These are phyloP conservation scores for Xerocomellus chrysenteron DNA, from an alignment of 768 basidiomycete species.

Conservation along the genomic window DNA sequence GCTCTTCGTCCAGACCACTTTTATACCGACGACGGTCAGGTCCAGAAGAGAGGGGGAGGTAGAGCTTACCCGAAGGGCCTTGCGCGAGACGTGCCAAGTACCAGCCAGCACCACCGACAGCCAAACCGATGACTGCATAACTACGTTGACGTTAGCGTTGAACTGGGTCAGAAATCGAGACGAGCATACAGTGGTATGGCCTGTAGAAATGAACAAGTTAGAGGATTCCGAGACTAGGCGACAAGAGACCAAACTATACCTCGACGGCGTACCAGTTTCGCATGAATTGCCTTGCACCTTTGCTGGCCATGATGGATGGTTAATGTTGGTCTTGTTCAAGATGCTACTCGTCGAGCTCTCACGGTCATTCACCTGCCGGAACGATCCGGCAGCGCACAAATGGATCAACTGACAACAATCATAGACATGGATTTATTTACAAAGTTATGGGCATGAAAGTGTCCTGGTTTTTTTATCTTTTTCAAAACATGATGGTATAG, in stretches of 20 bases:
- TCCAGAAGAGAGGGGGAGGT: neutral
- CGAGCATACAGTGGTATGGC: conserved; percentile 48
- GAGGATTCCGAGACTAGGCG: neutral
- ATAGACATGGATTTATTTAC: conserved; percentile 24
- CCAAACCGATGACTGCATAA: conserved; percentile 49
- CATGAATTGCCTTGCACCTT: conserved; percentile 31
- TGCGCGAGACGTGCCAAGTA: conserved; percentile 64
- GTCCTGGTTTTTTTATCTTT: conserved; percentile 20
- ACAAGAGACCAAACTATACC: conserved; percentile 25
- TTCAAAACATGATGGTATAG: conserved; percentile 19
- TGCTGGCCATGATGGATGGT: conserved; percentile 25
- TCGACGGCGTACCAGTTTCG: conserved; percentile 48
- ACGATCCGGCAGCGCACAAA: conserved; percentile 1
- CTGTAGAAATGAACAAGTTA: conserved; percentile 25
- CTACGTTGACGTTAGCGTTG: conserved; percentile 29
- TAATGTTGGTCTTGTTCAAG: neutral
- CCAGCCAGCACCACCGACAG: conserved; percentile 59
- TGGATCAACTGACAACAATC: conserved; percentile 4
- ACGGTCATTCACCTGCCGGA: conserved; percentile 16
- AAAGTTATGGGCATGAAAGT: conserved; percentile 27
- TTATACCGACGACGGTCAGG: neutral
- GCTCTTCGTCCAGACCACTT: conserved; percentile 60
- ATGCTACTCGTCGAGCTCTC: conserved; percentile 1
- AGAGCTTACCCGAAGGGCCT: conserved; percentile 50
- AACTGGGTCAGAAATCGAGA: conserved; percentile 5